Conservation (phyloP, 345 rosid species). For the Rhizophora apiculata region DNA sequence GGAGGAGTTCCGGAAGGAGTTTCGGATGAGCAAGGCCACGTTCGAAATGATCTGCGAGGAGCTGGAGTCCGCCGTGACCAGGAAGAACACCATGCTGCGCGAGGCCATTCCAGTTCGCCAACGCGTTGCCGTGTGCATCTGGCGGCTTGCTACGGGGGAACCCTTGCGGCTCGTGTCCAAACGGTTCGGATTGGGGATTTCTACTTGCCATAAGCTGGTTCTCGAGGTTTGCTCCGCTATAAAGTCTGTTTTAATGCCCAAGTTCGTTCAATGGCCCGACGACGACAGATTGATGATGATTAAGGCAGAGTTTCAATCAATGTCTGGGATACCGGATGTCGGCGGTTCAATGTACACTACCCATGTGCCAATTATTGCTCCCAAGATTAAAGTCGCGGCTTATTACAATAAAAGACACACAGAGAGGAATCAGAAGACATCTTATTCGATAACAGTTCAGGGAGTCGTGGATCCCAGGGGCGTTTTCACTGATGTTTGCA, state of each 20-base stretch:
- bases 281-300: slow-evolving; percentile 40
- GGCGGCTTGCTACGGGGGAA: slow-evolving; percentile 81
- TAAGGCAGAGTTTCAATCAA: slow-evolving; percentile 44
- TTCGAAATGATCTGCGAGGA: slow-evolving; percentile 79
- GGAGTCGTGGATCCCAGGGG: slow-evolving; percentile 68
- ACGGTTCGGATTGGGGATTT: slow-evolving; percentile 73
- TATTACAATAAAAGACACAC: slow-evolving; percentile 76
- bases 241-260: slow-evolving; percentile 67
- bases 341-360: slow-evolving; percentile 80
- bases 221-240: slow-evolving; percentile 80
- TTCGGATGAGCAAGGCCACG: slow-evolving; percentile 76
- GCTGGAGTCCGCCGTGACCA: slow-evolving; percentile 68
- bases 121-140: slow-evolving; percentile 87
- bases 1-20: slow-evolving; percentile 70
- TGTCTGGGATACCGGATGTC: slow-evolving; percentile 64
- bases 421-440: slow-evolving; percentile 74
- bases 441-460: slow-evolving; percentile 69
- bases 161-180: slow-evolving; percentile 67
- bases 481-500: slow-evolving; percentile 69
- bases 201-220: slow-evolving; percentile 75
- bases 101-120: slow-evolving; percentile 90
- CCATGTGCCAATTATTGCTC: slow-evolving; percentile 80
- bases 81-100: slow-evolving; percentile 79
- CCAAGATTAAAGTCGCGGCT: slow-evolving; percentile 65
- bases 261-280: slow-evolving; percentile 73